Percentiles rank a stretch among this genome's conserved stretches.
Evolutionary conservation across 148 eudicot species (phyloP).

Genomic region (Chenopodium berlandieri): DNA sequence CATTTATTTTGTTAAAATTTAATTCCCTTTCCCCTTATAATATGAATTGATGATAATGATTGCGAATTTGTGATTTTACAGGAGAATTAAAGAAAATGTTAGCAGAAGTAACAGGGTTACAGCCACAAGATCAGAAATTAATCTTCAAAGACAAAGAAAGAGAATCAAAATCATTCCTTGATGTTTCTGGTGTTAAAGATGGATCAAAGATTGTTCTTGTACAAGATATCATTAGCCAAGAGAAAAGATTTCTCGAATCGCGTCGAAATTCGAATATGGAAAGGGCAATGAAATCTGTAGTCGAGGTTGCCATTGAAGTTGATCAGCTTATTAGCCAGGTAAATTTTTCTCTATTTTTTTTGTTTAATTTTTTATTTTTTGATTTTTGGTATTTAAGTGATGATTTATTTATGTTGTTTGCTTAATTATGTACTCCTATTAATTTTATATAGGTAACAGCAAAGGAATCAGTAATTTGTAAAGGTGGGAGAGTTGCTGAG

Average conservation of each 20-base stretch:
- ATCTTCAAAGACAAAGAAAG: constrained; percentile 70
- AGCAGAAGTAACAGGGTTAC: constrained; percentile 50
- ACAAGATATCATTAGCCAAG: constrained; percentile 49
- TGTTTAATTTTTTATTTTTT: no score
- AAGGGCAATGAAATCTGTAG: constrained; percentile 49
- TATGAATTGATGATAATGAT: neutral
- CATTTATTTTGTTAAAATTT: no score
- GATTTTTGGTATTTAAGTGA: neutral
- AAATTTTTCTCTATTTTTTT: neutral
- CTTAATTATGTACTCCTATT: no score
- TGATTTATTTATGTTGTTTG: neutral
- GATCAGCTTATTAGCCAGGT: constrained; percentile 69
- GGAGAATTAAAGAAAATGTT: constrained; percentile 79
- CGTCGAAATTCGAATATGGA: constrained; percentile 43
- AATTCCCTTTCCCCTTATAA: neutral
- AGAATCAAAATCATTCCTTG: constrained; percentile 64
- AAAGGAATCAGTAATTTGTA: constrained; percentile 48
- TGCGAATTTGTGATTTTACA: constrained; percentile 11
- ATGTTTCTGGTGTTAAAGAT: constrained; percentile 61
- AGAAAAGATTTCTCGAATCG: constrained; percentile 42
- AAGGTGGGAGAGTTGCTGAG: constrained; percentile 62
- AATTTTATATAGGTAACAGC: constrained; percentile 43
- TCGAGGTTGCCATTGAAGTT: constrained; percentile 56
- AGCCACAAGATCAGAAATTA: constrained; percentile 64
- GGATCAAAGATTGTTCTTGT: constrained; percentile 63